Evolutionary conservation across 345 rosid genomes (phyloP).

Genomic region (Sisymbrium irio): DNA sequence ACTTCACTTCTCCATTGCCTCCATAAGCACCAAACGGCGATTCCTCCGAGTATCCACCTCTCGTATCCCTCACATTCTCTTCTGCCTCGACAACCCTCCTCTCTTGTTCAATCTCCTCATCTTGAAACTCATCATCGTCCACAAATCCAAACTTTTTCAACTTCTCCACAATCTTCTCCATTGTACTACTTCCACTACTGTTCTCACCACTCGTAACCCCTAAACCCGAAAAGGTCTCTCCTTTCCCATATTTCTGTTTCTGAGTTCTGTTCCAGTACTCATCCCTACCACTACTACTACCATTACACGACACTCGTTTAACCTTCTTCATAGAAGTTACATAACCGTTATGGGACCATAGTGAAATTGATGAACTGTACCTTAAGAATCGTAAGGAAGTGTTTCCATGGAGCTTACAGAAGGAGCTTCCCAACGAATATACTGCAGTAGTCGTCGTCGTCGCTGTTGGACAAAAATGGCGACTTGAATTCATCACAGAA

Average conservation of each 20-base stretch:
- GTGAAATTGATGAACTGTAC: constrained; percentile 41
- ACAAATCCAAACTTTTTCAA: constrained; percentile 68
- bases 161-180: constrained; percentile 82
- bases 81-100: constrained; percentile 66
- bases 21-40: constrained; percentile 45
- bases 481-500: constrained; percentile 40
- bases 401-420: constrained; percentile 43
- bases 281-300: background rate
- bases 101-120: constrained; percentile 28
- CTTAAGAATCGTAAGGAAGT: constrained; percentile 37
- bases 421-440: constrained; percentile 32
- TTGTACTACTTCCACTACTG: constrained; percentile 44
- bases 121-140: constrained; percentile 45
- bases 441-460: constrained; percentile 12
- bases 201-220: constrained; percentile 34
- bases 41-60: constrained; percentile 60
- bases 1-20: constrained; percentile 54
- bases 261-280: constrained; percentile 50
- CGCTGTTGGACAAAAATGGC: constrained; percentile 49
- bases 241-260: constrained; percentile 47
- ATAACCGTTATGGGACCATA: constrained; percentile 20
- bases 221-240: constrained; percentile 32
- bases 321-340: constrained; percentile 21
- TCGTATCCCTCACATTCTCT: constrained; percentile 46
- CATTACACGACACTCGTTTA: constrained; percentile 7